A percentile compares a stretch with the other conserved stretches of the same genome.
These are phyloP conservation scores for Paracorniculantispora psalliotae DNA, from an alignment of 2,329 filamentous ascomycete species.

Conservation along the genomic window DNA sequence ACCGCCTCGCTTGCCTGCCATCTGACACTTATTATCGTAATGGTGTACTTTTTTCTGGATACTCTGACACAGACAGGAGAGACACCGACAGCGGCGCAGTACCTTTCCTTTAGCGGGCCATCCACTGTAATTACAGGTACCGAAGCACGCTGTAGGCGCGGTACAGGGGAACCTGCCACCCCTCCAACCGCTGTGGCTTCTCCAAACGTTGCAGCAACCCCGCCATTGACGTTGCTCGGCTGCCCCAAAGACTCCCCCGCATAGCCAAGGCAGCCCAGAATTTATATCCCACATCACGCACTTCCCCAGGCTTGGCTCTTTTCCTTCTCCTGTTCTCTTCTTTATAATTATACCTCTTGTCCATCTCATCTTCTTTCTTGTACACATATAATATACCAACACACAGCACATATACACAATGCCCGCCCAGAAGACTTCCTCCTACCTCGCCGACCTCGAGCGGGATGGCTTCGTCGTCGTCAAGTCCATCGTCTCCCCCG, in stretches of 20 bases:
- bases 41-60: background rate
- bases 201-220: slow-evolving; percentile 11
- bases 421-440: slow-evolving; percentile 16
- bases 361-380: background rate
- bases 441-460: slow-evolving; percentile 47
- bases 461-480: slow-evolving; percentile 73
- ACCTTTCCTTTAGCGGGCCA: background rate
- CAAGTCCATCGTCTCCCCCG: slow-evolving; percentile 54
- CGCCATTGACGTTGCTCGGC: background rate
- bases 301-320: slow-evolving; percentile 8
- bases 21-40: background rate
- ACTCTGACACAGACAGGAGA: background rate
- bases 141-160: background rate
- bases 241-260: slow-evolving; percentile 1
- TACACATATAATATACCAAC: background rate
- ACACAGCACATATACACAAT: slow-evolving; percentile 11
- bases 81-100: background rate
- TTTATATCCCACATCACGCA: slow-evolving; percentile 7
- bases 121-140: background rate
- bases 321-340: background rate
- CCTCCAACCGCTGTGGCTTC: background rate
- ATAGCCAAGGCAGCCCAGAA: background rate
- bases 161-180: background rate
- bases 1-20: background rate
- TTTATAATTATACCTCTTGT: background rate